These are phyloP conservation scores for Hymenoscyphus occultus DNA, from an alignment of 2,329 filamentous ascomycete species.

Conservation along the genomic window DNA sequence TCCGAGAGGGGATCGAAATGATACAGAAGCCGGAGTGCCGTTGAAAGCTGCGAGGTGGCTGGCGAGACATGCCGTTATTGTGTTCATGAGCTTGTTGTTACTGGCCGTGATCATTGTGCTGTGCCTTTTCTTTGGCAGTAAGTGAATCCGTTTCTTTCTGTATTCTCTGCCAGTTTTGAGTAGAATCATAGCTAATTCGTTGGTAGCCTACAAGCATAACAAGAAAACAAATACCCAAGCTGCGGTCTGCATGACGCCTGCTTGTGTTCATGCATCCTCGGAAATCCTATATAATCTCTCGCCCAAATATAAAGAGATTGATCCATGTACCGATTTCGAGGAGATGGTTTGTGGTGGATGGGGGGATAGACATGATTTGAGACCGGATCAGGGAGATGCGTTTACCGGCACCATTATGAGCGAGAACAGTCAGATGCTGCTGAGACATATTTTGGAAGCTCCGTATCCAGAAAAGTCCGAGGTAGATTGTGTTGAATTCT, in stretches of 20 bases:
- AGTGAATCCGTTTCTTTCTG: background rate
- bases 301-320: slow-evolving; percentile 58
- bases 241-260: slow-evolving; percentile 52
- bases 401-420: slow-evolving; percentile 60
- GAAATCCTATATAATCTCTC: slow-evolving; percentile 61
- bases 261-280: slow-evolving; percentile 61
- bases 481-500: slow-evolving; percentile 27
- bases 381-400: slow-evolving; percentile 58
- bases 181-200: slow-evolving; percentile 12
- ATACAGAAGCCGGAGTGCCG: slow-evolving; percentile 4
- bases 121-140: slow-evolving; percentile 29
- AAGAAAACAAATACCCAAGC: slow-evolving; percentile 19
- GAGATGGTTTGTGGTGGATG: slow-evolving; percentile 67
- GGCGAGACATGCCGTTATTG: slow-evolving; percentile 26
- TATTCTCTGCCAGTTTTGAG: background rate
- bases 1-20: background rate
- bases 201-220: slow-evolving; percentile 17
- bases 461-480: slow-evolving; percentile 46
- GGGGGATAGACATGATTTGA: slow-evolving; percentile 60
- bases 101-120: slow-evolving; percentile 30
- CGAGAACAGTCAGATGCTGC: slow-evolving; percentile 55
- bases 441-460: slow-evolving; percentile 62
- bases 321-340: slow-evolving; percentile 69
- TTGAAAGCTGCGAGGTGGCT: slow-evolving; percentile 24
- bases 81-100: slow-evolving; percentile 29